Evolutionary conservation across 441 rosid species (phyloP).

Genomic region (Adansonia grandidieri): DNA sequence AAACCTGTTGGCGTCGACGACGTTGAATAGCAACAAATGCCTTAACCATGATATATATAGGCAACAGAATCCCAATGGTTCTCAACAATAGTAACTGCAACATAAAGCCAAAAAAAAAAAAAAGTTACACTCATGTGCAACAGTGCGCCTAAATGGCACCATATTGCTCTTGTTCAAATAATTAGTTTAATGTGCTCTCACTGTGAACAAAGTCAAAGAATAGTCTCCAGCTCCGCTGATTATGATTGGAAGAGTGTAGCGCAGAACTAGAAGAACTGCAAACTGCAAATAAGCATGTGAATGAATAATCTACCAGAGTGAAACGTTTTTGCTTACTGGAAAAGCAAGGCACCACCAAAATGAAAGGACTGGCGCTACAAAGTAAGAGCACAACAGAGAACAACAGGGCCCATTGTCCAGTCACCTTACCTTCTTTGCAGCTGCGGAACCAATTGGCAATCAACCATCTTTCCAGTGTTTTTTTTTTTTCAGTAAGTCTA

Average conservation of each 20-base stretch:
- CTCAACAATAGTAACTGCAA: conserved; percentile 61
- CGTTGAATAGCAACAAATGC: conserved; percentile 33
- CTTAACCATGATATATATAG: conserved; percentile 58
- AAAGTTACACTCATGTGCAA: not conserved
- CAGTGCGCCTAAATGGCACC: not conserved
- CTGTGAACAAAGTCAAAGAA: conserved; percentile 58
- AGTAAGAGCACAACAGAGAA: not conserved
- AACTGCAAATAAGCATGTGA: conserved; percentile 49
- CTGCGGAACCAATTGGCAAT: no score
- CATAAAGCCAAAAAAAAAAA: not conserved
- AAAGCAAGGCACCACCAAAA: not conserved
- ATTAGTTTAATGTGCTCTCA: conserved; percentile 30
- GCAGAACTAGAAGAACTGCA: conserved; percentile 66
- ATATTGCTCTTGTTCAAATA: not conserved
- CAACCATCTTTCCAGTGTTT: no score
- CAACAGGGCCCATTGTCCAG: no score
- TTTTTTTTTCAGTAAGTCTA: no score
- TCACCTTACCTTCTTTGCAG: no score
- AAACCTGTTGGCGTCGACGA: not conserved
- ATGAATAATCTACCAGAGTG: not conserved
- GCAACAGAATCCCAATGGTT: conserved; percentile 66
- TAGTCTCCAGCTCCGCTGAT: conserved; percentile 57
- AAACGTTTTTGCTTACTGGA: not conserved
- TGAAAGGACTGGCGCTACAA: not conserved
- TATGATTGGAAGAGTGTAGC: conserved; percentile 70